Evolutionary conservation across 1,284 basidiomycete species (phyloP), one percentile per base, ranked within the genome.

Genomic region (Coniferiporia sulphurascens): DNA sequence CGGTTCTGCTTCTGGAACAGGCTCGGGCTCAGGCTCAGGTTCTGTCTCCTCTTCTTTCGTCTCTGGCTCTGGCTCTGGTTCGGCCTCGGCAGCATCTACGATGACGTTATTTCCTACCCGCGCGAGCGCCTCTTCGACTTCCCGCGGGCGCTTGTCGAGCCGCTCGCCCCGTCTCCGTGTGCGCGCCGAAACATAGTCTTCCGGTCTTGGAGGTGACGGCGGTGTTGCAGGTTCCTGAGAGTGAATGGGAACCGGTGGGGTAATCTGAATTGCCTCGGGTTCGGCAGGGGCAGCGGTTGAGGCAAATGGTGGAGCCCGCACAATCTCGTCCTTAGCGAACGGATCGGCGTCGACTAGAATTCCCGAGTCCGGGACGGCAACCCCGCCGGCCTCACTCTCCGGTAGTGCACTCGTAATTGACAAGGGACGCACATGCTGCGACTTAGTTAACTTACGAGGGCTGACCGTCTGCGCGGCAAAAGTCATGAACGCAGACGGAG

Each of bases 291-390:
- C 27, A 27, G 22, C n/a, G 41, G 19, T 38, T 55, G 44, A 34
- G 13, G 34, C 19, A 1, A n/a, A 1, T 19, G 34, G n/a, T 15
- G n/a, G 38, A 1, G 67, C 66, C n/a, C 66, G 76, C 12, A 84
- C 80, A 15, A 79, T 79, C 45, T 79, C 76, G 0, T 67, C 69
- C 64, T 77, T 78, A 6, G 84, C 83, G 68, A 85, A 85, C 2
- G 83, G 84, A 65, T 85, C 83, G 21, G 78, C 78, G 52, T 82
- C 81, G 32, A 82, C 51, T 7, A 57, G 45, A 17, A 49, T 55
- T 12, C 50, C 57, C 45, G 45, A 12, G 4, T 35, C 9, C 21
- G 38, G 38, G 1, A 51, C 8, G 45, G 35, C 10, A 52, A 34
- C 55, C 27, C 22, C 38, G 32, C 7, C 15, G 34, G 35, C 17